A percentile compares a stretch with the other conserved stretches of the same genome.
Conservation (phyloP, 768 basidiomycete species). For the Kwoniella botswanensis region DNA sequence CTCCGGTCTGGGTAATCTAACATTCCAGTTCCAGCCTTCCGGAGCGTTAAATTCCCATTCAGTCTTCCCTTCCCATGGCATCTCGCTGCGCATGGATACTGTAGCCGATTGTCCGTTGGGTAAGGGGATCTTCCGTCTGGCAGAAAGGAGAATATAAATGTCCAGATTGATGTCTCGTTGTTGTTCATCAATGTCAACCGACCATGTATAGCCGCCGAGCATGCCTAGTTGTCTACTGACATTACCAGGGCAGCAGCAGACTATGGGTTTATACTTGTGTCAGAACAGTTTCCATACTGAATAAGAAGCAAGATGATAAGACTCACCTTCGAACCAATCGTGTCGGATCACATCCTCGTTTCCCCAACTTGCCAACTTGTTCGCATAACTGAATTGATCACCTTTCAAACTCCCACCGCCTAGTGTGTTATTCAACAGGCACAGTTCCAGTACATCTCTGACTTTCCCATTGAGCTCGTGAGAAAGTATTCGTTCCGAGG, state of each 20-base stretch:
- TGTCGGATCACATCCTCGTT: constrained; percentile 35
- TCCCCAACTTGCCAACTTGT: constrained; percentile 40
- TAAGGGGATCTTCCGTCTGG: constrained; percentile 30
- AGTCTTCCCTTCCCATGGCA: constrained; percentile 38
- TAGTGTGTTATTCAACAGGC: constrained; percentile 40
- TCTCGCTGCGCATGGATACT: constrained; percentile 31
- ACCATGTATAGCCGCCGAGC: constrained; percentile 44
- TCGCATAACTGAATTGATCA: constrained; percentile 43
- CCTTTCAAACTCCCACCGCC: constrained; percentile 42
- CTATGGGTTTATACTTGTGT: constrained; percentile 6
- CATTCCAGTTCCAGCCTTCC: constrained; percentile 33
- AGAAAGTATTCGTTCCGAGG: constrained; percentile 37
- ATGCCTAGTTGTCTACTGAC: constrained; percentile 40
- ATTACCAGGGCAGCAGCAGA: constrained; percentile 49
- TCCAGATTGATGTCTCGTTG: constrained; percentile 24
- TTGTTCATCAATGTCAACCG: constrained; percentile 23
- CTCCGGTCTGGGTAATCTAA: constrained; percentile 31
- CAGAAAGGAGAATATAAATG: constrained; percentile 38
- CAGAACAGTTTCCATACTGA: too few species aligned
- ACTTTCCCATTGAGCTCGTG: constrained; percentile 36
- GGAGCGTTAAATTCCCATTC: constrained; percentile 24
- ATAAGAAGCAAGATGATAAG: not conserved
- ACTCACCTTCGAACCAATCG: constrained; percentile 50
- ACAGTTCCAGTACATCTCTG: constrained; percentile 40
- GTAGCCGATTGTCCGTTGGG: constrained; percentile 26